Evolutionary conservation across 2,329 filamentous ascomycete genomes (phyloP), one percentile per base, ranked within the genome.

Genomic region (Cordyceps javanica): DNA sequence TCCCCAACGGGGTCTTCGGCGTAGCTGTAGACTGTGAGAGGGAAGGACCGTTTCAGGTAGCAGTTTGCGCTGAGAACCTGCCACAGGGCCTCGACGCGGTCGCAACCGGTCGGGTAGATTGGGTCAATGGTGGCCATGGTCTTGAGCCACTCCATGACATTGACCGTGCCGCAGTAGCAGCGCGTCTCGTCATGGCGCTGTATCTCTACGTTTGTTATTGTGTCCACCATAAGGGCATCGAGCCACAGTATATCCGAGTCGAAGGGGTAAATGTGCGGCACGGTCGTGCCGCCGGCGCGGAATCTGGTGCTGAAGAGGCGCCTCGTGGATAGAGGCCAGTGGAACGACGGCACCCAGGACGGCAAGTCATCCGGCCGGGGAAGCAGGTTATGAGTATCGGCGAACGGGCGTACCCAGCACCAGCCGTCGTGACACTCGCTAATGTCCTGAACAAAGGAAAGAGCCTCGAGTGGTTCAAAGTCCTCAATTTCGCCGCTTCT

Each of bases 261-360:
- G 11, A 49, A 56, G 1, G 53, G 42, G 26, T 59, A 34, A 34
- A 56, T 55, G 13, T 21, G 53, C 13, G 44, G 25, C 13, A 45
- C 32, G 14, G 25, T 42, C 3, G 44, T 14, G 7, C 58, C 58
- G 30, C 21, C 56, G 28, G 58, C 58, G 34, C 25, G 34, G 34
- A 60, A 60, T 5, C 34, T 38, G 5, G 55, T 41, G 54, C 32
- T 55, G 42, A 42, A 60, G 2, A 46, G 28, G 25, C 46, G 30
- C 1, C 45, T 13, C 0, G 57, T 45, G 5, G 52, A 21, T 1
- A 55, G 30, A 8, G 51, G 51, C 38, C 59, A 42, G 25, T 60
- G 39, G 7, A 51, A 58, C 1, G 60, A 54, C 8, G 59, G 60
- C 8, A 62, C 60, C 60, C 60, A 62, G 13, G 57, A 54, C 0